phyloP scores from a whole-genome alignment of 2,329 filamentous ascomycete species.

The Xylariaceae sp. region DNA sequence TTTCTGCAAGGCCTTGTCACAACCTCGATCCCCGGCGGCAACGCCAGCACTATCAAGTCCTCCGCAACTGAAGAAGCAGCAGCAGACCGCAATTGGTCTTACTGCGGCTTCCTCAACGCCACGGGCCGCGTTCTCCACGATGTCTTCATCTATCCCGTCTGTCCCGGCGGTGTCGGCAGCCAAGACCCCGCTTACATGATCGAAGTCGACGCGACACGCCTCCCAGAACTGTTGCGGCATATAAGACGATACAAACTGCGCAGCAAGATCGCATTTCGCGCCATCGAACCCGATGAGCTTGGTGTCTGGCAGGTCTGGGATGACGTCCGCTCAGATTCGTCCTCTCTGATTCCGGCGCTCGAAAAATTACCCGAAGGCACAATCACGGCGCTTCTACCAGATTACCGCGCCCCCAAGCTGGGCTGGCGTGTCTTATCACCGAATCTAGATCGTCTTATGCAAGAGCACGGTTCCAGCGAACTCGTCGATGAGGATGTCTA shows the following conservation, averaged over 20 bases:
- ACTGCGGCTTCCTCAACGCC: conserved; percentile 82
- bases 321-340: conserved; percentile 38
- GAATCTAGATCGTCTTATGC: conserved; percentile 6
- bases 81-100: conserved; percentile 52
- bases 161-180: conserved; percentile 28
- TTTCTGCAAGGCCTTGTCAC: conserved; percentile 90
- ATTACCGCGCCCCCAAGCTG: conserved; percentile 52
- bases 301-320: conserved; percentile 74
- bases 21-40: conserved; percentile 55
- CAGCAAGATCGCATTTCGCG: conserved; percentile 67
- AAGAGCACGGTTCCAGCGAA: conserved; percentile 27
- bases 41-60: not conserved
- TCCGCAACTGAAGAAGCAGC: not conserved
- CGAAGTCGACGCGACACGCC: conserved; percentile 73
- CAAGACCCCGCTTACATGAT: conserved; percentile 64
- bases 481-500: conserved; percentile 59
- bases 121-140: conserved; percentile 82
- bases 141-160: conserved; percentile 77
- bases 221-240: conserved; percentile 61
- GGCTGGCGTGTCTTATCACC: conserved; percentile 44
- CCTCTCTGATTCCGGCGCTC: no score
- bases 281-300: conserved; percentile 62
- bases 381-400: no score
- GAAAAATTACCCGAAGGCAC: conserved; percentile 27
- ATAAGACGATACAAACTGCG: conserved; percentile 83